Conservation (phyloP, 768 basidiomycete genomes). For the Amanita pallidorosea region DNA sequence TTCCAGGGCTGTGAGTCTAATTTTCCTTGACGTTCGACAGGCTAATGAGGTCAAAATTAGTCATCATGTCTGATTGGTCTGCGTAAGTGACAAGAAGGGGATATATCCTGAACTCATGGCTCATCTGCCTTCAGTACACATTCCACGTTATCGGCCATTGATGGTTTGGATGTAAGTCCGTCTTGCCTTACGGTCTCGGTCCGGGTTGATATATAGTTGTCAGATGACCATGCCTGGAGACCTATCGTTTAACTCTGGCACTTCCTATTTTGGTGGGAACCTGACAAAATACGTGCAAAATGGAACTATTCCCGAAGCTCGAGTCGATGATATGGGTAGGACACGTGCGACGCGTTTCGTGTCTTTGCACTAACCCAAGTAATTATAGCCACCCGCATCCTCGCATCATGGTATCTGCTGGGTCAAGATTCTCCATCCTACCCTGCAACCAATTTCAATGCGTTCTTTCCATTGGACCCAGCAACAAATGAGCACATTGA, state of each 20-base stretch:
- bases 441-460: slow-evolving; percentile 65
- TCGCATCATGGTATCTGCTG: slow-evolving; percentile 61
- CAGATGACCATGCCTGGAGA: slow-evolving; percentile 69
- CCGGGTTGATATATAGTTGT: background rate
- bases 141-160: slow-evolving; percentile 48
- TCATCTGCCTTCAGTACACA: slow-evolving; percentile 23
- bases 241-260: slow-evolving; percentile 36
- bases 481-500: slow-evolving; percentile 50
- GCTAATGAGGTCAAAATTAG: slow-evolving; percentile 14
- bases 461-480: slow-evolving; percentile 42
- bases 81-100: slow-evolving; percentile 29
- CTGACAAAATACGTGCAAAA: slow-evolving; percentile 61
- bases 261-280: slow-evolving; percentile 56
- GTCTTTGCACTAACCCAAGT: background rate
- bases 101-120: background rate
- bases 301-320: slow-evolving; percentile 52
- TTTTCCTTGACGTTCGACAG: background rate
- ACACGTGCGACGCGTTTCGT: background rate
- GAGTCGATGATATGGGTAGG: slow-evolving; percentile 68
- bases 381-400: slow-evolving; percentile 55
- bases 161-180: slow-evolving; percentile 50
- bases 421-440: slow-evolving; percentile 52
- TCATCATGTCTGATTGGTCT: slow-evolving; percentile 67
- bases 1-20: slow-evolving; percentile 60
- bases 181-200: background rate